phyloP scores from a whole-genome alignment of 2,329 filamentous ascomycete species.

The Xenoacremonium recifei region DNA sequence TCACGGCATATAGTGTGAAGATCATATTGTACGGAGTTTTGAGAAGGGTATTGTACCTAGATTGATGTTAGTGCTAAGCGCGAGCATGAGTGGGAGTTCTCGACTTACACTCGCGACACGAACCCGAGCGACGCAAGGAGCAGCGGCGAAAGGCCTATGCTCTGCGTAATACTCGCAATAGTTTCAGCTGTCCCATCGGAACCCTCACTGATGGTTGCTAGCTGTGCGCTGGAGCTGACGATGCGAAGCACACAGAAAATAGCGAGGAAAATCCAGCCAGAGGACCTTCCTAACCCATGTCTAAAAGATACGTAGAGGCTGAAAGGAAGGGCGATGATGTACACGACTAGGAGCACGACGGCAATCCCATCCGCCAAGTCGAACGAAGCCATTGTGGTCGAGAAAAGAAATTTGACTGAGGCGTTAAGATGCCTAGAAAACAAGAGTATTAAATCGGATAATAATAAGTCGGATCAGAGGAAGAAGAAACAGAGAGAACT shows the following conservation, averaged over 20 bases:
- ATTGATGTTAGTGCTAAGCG: neutral
- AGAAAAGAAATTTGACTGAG: too few species aligned
- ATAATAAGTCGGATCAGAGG: too few species aligned
- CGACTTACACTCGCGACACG: slow-evolving; percentile 6
- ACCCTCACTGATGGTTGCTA: slow-evolving; percentile 1
- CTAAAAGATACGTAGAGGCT: slow-evolving; percentile 4
- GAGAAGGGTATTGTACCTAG: slow-evolving; percentile 4
- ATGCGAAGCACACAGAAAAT: slow-evolving; percentile 5
- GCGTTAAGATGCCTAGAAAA: too few species aligned
- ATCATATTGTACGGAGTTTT: slow-evolving; percentile 1
- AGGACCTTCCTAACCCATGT: slow-evolving; percentile 5
- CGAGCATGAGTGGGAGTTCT: neutral
- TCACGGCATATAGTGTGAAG: neutral
- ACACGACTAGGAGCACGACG: slow-evolving; percentile 2
- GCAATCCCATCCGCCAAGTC: slow-evolving; percentile 7
- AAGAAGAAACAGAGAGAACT: too few species aligned
- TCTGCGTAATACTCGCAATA: neutral
- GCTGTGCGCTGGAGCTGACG: slow-evolving; percentile 3
- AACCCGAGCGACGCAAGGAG: slow-evolving; percentile 6
- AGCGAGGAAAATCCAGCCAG: slow-evolving; percentile 5
- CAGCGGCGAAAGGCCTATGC: slow-evolving; percentile 4
- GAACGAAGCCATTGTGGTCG: too few species aligned
- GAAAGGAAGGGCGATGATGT: neutral
- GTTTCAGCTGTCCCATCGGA: slow-evolving; percentile 1
- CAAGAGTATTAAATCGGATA: too few species aligned